Evolutionary conservation across 192 early-diverging fungal genomes (phyloP).

Genomic region (Mortierella alpina): DNA sequence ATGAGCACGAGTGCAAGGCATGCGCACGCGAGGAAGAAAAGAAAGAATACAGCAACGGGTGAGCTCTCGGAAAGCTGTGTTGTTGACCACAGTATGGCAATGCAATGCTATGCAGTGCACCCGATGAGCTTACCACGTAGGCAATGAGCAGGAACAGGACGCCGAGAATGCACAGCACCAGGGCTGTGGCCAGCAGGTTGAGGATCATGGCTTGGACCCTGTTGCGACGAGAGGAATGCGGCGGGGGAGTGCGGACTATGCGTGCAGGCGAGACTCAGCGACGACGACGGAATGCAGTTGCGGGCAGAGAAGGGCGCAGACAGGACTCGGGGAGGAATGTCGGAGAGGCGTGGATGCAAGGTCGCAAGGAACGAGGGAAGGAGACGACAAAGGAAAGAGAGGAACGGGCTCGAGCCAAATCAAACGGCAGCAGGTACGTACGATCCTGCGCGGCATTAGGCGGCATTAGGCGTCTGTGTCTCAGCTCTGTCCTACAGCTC

Average conservation of each 20-base stretch:
- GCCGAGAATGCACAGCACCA: constrained; percentile 46
- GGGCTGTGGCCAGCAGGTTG: constrained; percentile 37
- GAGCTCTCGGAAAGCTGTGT: background rate
- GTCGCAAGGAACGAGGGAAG: background rate
- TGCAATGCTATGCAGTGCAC: background rate
- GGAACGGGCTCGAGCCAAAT: background rate
- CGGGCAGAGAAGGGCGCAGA: background rate
- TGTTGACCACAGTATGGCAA: background rate
- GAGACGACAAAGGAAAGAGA: background rate
- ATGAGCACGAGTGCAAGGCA: background rate
- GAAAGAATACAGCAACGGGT: background rate
- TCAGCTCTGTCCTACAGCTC: too few species aligned
- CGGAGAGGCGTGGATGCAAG: background rate
- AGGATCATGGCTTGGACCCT: constrained; percentile 5
- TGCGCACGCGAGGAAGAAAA: background rate
- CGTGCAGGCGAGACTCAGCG: background rate
- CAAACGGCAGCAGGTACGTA: too few species aligned
- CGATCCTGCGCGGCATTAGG: too few species aligned
- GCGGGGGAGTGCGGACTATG: background rate
- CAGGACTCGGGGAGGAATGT: background rate
- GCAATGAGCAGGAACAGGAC: constrained; percentile 33
- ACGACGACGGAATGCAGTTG: background rate
- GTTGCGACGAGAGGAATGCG: too few species aligned
- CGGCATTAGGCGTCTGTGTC: too few species aligned
- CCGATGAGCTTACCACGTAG: constrained; percentile 19